Evolutionary conservation across 2,329 filamentous ascomycete genomes (phyloP).

Genomic region (Clarireedia monteithiana): DNA sequence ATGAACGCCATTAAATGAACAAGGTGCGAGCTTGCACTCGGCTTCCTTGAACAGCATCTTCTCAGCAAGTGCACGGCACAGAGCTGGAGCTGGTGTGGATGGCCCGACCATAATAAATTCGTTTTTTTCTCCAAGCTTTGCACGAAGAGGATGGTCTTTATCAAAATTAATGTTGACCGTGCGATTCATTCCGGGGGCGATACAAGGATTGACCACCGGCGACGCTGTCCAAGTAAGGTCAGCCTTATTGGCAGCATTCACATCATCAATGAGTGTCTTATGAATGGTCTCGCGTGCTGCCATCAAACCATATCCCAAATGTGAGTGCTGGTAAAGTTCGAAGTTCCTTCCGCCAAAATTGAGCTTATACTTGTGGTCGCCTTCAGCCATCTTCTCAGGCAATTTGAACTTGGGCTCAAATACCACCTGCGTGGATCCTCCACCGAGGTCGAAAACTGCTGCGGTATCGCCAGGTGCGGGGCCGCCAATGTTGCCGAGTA

Average conservation of each 20-base stretch:
- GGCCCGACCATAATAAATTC: slow-evolving; percentile 87
- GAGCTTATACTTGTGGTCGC: slow-evolving; percentile 93
- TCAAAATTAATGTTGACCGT: slow-evolving; percentile 65
- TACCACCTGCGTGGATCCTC: slow-evolving; percentile 96
- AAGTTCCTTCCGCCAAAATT: slow-evolving; percentile 87
- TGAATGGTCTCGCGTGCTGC: slow-evolving; percentile 84
- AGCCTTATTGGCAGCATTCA: slow-evolving; percentile 54
- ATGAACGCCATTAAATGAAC: slow-evolving; percentile 96
- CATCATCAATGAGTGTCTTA: slow-evolving; percentile 62
- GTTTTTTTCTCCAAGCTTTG: slow-evolving; percentile 40
- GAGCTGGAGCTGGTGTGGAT: slow-evolving; percentile 62
- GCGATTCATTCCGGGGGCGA: slow-evolving; percentile 70
- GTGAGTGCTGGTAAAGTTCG: slow-evolving; percentile 94
- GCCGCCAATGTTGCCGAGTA: slow-evolving; percentile 92
- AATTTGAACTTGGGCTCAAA: slow-evolving; percentile 95
- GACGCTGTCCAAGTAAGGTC: slow-evolving; percentile 61
- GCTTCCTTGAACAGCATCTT: slow-evolving; percentile 84
- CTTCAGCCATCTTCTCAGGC: slow-evolving; percentile 75
- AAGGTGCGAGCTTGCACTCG: slow-evolving; percentile 76
- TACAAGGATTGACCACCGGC: slow-evolving; percentile 76
- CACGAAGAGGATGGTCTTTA: slow-evolving; percentile 50
- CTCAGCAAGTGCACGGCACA: slow-evolving; percentile 86
- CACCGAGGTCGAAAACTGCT: slow-evolving; percentile 91
- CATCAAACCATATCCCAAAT: slow-evolving; percentile 95
- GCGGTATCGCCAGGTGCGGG: slow-evolving; percentile 86